These are phyloP conservation scores for Colletotrichum nymphaeae DNA, from an alignment of 2,329 filamentous ascomycete genomes.

Conservation along the genomic window DNA sequence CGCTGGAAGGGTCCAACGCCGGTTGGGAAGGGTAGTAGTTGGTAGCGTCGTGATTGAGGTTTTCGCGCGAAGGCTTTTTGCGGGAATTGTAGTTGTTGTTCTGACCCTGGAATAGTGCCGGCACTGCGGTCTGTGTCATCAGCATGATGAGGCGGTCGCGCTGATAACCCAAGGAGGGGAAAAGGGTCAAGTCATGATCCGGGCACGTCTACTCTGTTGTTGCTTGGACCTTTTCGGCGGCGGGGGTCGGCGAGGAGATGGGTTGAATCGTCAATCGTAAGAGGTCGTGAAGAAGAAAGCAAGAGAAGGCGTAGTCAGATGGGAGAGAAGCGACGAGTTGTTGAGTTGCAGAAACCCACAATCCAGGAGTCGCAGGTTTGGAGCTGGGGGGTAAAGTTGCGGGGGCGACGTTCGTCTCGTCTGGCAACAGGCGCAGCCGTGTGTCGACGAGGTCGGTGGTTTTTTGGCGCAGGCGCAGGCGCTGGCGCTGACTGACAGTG, in stretches of 20 bases:
- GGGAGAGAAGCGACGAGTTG: conserved; percentile 22
- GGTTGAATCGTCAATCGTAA: conserved; percentile 15
- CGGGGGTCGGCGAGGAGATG: background rate
- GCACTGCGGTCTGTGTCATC: conserved; percentile 61
- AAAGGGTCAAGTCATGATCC: conserved; percentile 36
- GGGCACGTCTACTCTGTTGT: conserved; percentile 19
- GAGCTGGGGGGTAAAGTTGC: conserved; percentile 27
- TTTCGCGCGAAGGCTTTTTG: conserved; percentile 36
- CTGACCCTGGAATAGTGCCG: conserved; percentile 58
- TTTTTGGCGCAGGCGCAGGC: background rate
- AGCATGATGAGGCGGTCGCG: conserved; percentile 58
- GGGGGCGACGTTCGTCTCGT: conserved; percentile 30
- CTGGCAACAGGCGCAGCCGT: conserved; percentile 14
- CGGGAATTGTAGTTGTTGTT: conserved; percentile 50
- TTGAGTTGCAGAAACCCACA: conserved; percentile 31
- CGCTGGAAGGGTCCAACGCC: conserved; percentile 37
- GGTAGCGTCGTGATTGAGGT: conserved; percentile 37
- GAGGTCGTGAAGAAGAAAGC: conserved; percentile 2
- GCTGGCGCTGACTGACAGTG: background rate
- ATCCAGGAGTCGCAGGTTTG: conserved; percentile 34
- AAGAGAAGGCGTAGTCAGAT: conserved; percentile 3
- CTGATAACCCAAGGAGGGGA: conserved; percentile 32
- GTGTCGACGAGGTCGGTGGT: conserved; percentile 3
- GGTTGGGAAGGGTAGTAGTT: conserved; percentile 26
- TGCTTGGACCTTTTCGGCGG: background rate